Percentiles rank a stretch among this genome's conserved stretches.
phyloP scores from a whole-genome alignment of 2,329 filamentous ascomycete species.

The Sporothrix globosa region DNA sequence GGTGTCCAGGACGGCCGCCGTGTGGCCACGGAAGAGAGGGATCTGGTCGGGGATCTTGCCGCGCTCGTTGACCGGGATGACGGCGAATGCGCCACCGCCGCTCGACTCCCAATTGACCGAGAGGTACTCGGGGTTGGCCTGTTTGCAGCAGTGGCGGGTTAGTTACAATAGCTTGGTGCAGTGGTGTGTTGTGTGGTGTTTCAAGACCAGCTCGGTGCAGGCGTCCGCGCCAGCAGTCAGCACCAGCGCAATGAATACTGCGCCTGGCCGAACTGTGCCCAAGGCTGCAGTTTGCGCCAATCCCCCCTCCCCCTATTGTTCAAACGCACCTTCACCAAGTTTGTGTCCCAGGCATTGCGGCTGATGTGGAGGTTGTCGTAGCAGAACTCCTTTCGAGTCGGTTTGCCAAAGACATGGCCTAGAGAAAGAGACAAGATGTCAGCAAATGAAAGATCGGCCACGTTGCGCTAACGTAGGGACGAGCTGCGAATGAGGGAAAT shows the following conservation, averaged over 20 bases:
- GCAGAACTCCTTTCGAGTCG: slow-evolving; percentile 95
- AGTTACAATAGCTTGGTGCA: background rate
- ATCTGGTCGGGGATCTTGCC: slow-evolving; percentile 91
- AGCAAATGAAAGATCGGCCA: slow-evolving; percentile 16
- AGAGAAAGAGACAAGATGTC: slow-evolving; percentile 32
- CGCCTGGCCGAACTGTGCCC: background rate
- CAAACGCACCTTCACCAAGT: slow-evolving; percentile 82
- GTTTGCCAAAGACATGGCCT: slow-evolving; percentile 98
- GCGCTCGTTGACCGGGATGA: slow-evolving; percentile 86
- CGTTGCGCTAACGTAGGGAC: slow-evolving; percentile 2
- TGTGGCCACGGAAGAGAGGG: slow-evolving; percentile 94
- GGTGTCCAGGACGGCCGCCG: slow-evolving; percentile 91
- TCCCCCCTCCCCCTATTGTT: background rate
- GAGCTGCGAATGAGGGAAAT: background rate
- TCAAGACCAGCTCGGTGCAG: background rate
- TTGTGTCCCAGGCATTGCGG: slow-evolving; percentile 99
- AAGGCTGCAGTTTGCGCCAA: background rate
- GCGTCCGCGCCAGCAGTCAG: slow-evolving; percentile 20
- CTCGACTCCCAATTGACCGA: slow-evolving; percentile 98
- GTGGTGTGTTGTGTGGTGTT: slow-evolving; percentile 9
- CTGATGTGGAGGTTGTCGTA: slow-evolving; percentile 98
- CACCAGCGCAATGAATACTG: background rate
- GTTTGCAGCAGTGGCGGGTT: slow-evolving; percentile 30
- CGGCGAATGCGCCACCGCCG: slow-evolving; percentile 94
- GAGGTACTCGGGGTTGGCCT: slow-evolving; percentile 95